Base-by-base conservation (phyloP, 495 filamentous ascomycete species). In the Daldinia caldariorum region DNA sequence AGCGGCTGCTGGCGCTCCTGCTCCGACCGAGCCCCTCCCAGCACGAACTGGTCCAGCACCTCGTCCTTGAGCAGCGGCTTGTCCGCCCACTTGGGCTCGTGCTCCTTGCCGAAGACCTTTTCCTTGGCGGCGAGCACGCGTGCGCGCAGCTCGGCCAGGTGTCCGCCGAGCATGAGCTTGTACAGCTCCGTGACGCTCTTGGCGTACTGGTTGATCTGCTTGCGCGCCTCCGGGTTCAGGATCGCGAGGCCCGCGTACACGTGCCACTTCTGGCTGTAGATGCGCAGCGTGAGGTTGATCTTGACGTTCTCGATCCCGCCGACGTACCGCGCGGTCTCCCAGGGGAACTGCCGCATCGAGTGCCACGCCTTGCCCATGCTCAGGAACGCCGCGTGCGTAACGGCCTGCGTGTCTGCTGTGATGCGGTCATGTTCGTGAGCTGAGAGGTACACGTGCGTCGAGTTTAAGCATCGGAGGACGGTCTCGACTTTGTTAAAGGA, bases 221-320 rank as follows among this genome's bases (percentile, higher is more conserved):
- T 83, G 76, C 93, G 92, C 2, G 95, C 95, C 22, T 91, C 88
- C 4, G 94, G 94, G 77, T 99, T 99, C 41, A 99, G 85, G 78
- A 99, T 99, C 6, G 96, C 95, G 6, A 99, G 89, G 4, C 95
- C 95, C 35, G 95, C 95, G 78, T 99, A 99, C 61, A 99, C 95
- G 79, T 99, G 95, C 95, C 95, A 99, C 79, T 97, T 98, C 78
- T 97, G 96, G 63, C 91, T 89, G 81, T 97, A 99, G 79, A 99
- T 99, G 72, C 95, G 92, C 66, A 99, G 80, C 41, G 93, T 98
- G 66, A 97, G 88, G 79, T 99, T 99, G 80, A 97, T 97, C 82
- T 99, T 99, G 76, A 98, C 93, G 79, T 99, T 99, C 82, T 99
- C 95, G 76, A 99, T 97, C 26, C 96, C 95, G 57, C 95, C 94